Base-by-base conservation (phyloP, 495 filamentous ascomycete genomes). In the Aspergillus sparsus region DNA sequence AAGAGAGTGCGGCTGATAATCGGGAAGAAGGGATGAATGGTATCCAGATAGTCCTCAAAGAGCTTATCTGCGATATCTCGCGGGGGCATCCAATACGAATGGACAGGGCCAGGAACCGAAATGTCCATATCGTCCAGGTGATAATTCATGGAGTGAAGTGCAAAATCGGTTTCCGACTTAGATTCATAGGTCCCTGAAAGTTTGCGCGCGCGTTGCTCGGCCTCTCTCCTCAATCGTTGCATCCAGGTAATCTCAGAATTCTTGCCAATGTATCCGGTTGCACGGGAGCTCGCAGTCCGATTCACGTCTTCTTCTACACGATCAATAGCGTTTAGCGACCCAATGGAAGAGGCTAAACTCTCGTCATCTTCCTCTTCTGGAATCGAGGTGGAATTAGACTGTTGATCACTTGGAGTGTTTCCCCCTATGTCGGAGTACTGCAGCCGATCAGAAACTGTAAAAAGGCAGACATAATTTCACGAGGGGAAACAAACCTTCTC, bases 161-260 rank as follows among this genome's bases (percentile, higher is more conserved):
- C 53, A 39, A 78, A 67, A 32, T 71, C 71, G 15, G 60, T 57
- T 15, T 74, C 68, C 13, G 65, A 65, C 6, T 66, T 67, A 35
- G 65, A 61, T 34, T 75, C 77, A 42, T 71, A 63, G 5, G 64
- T 65, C 6, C 72, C 71, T 13, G 73, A 66, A 15, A 75, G 51
- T 54, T 68, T 67, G 61, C 65, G 63, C 7, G 71, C 63, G 42
- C 75, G 69, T 53, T 74, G 67, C 31, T 74, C 71, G 13, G 70
- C 68, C 55, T 78, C 72, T 62, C 66, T 67, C 44, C 76, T 70
- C 12, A 78, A 60, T 51, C 75, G 68, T 67, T 84, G 83, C 63
- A 87, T 80, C 86, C 87, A 89, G 32, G 76, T 79, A 12, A 88
- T 68, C 52, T 87, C 85, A 0, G 85, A 89, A 52, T 82, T 86